Conservation (phyloP, 1,284 basidiomycete species). For the Microstroma glucosiphilum region DNA sequence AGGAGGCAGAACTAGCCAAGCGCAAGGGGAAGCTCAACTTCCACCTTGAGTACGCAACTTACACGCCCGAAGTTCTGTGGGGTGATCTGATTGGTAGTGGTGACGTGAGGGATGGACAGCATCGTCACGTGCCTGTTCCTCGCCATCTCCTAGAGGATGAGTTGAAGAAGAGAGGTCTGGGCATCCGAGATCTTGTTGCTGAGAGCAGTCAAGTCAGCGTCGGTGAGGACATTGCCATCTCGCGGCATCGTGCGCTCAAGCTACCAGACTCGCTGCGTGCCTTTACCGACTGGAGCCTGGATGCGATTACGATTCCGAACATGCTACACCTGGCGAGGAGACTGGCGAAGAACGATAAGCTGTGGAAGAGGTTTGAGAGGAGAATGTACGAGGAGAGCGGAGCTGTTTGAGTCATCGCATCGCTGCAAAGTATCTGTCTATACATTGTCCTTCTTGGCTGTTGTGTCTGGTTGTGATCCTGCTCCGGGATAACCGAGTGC, state of each 20-base stretch:
- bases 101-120: conserved; percentile 12
- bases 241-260: not conserved
- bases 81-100: conserved; percentile 18
- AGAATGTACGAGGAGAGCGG: not conserved
- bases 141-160: not conserved
- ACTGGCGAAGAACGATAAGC: not conserved
- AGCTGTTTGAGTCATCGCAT: not conserved
- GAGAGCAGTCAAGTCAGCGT: not conserved
- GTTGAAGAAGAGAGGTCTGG: not conserved
- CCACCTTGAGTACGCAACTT: conserved; percentile 45
- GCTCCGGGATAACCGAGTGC: too few species aligned
- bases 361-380: not conserved
- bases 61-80: conserved; percentile 37
- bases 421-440: too few species aligned
- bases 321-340: not conserved
- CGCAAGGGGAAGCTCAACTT: conserved; percentile 21
- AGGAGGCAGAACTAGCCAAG: conserved; percentile 6
- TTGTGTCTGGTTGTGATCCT: too few species aligned
- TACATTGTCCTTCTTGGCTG: too few species aligned
- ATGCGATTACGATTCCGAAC: not conserved
- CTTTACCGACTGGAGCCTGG: not conserved
- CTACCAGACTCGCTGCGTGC: not conserved
- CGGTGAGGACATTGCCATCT: not conserved
- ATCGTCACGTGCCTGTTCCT: conserved; percentile 2
- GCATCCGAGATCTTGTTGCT: not conserved